Base-by-base conservation (phyloP, 208 protist species). In the Acanthamoeba sp. region DNA sequence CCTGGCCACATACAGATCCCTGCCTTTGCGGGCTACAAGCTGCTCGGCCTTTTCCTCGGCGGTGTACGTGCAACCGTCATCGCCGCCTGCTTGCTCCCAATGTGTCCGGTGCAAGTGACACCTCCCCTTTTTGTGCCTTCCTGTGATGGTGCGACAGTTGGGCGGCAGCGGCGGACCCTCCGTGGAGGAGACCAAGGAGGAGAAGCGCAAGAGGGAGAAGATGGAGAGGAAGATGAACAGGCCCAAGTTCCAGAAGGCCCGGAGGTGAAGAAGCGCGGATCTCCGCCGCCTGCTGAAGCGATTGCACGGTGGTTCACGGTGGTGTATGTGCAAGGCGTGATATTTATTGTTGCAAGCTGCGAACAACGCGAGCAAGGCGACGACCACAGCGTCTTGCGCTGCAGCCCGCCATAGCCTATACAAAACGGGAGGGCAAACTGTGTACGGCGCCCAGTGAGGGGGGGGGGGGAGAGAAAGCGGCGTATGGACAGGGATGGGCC, bases 211-310 rank as follows among this genome's bases (percentile, higher is more conserved):
- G 76, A 85, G 76, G 76, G 76, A 85, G 45, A 85, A 85, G 76
- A 85, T 85, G 76, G 76, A 85, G 45, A 85, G n/a, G 29, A 85
- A 85, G 45, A 85, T 85, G 76, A 85, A 85, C 45, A 24, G 76
- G 40, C 76, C 76, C 42, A 85, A 85, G 76, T 85, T 85, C 45
- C 5, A 20, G 42, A 85, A 85, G 45, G 42, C 18, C n/a, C 5
- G 76, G 27, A 85, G 76, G 20, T 85, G n/a, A 59, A 36, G 16
- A 36, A 59, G 52, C n/a, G n/a, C n/a, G n/a, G n/a, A n/a, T n/a
- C n/a, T n/a, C n/a, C n/a, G n/a, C n/a, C n/a, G n/a, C n/a, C n/a
- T n/a, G n/a, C n/a, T n/a, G n/a, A n/a, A n/a, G n/a, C n/a, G n/a
- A n/a, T n/a, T n/a, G n/a, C n/a, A n/a, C n/a, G n/a, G n/a, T n/a